These are phyloP conservation scores for Capsicum rhomboideum DNA, from an alignment of 257 asterid genomes.

Conservation along the genomic window DNA sequence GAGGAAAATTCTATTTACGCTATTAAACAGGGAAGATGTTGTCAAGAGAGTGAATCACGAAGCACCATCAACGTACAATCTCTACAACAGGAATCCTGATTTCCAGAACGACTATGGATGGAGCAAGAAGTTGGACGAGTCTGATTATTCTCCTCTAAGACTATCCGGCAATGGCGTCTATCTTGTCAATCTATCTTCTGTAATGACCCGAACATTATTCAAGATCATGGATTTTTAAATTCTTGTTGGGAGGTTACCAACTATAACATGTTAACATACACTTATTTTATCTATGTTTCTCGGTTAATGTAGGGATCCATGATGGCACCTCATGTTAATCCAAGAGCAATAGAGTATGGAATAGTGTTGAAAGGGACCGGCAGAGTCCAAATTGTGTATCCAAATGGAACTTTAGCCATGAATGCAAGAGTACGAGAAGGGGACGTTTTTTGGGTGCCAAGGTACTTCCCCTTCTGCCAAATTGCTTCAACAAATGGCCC, in stretches of 20 bases:
- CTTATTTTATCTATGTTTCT: not conserved
- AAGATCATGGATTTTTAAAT: not conserved
- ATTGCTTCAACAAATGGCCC: slow-evolving; percentile 65
- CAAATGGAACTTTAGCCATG: slow-evolving; percentile 80
- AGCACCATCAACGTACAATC: slow-evolving; percentile 56
- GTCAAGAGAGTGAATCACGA: not conserved
- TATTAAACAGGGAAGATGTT: slow-evolving; percentile 10
- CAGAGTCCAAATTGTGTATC: slow-evolving; percentile 50
- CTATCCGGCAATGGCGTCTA: slow-evolving; percentile 48
- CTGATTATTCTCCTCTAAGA: slow-evolving; percentile 49
- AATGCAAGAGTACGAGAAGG: slow-evolving; percentile 61
- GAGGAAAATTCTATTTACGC: slow-evolving; percentile 33
- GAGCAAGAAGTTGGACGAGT: no score
- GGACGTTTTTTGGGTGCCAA: slow-evolving; percentile 71
- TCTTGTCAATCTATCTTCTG: slow-evolving; percentile 72
- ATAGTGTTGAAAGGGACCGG: slow-evolving; percentile 59
- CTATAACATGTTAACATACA: no score
- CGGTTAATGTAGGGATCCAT: slow-evolving; percentile 58
- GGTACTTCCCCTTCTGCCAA: slow-evolving; percentile 85
- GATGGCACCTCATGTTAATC: slow-evolving; percentile 95
- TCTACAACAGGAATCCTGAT: slow-evolving; percentile 45
- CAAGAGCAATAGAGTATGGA: slow-evolving; percentile 69
- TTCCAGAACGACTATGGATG: slow-evolving; percentile 65
- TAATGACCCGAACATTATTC: not conserved
- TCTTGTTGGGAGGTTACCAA: no score